Conservation (phyloP, 73 alveolate species). For the Paramecium pentaurelia region DNA sequence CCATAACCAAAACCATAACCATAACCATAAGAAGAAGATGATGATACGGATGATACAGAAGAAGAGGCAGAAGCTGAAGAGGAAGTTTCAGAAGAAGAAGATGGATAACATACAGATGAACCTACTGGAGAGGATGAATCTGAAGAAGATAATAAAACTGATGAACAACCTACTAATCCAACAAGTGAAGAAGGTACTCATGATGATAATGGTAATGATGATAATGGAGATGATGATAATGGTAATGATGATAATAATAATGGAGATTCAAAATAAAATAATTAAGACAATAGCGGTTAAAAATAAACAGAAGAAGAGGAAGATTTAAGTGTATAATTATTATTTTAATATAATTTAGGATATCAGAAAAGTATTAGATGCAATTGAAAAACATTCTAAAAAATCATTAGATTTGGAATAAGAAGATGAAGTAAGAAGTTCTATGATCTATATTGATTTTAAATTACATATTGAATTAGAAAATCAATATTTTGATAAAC, state of each 20-base stretch:
- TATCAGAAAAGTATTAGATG: conserved; percentile 22
- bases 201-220: neutral
- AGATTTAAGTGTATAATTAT: neutral
- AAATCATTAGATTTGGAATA: neutral
- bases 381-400: neutral
- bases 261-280: neutral
- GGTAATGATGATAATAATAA: neutral
- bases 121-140: neutral
- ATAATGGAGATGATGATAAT: neutral
- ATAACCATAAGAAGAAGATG: neutral
- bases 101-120: neutral
- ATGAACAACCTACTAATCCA: neutral
- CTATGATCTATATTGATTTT: conserved; percentile 28
- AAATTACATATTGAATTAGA: conserved; percentile 34
- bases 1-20: neutral
- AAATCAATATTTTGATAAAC: conserved; percentile 1
- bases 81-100: neutral
- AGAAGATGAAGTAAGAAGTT: conserved; percentile 42
- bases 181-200: neutral
- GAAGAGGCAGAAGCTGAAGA: neutral
- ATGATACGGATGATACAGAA: neutral
- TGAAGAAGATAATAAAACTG: neutral
- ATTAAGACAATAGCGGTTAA: neutral
- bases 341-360: neutral
- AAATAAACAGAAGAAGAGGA: neutral